Percentiles rank a stretch among this genome's conserved stretches.
These are phyloP conservation scores for Gloeophyllum trabeum DNA, from an alignment of 768 basidiomycete species.

Conservation along the genomic window DNA sequence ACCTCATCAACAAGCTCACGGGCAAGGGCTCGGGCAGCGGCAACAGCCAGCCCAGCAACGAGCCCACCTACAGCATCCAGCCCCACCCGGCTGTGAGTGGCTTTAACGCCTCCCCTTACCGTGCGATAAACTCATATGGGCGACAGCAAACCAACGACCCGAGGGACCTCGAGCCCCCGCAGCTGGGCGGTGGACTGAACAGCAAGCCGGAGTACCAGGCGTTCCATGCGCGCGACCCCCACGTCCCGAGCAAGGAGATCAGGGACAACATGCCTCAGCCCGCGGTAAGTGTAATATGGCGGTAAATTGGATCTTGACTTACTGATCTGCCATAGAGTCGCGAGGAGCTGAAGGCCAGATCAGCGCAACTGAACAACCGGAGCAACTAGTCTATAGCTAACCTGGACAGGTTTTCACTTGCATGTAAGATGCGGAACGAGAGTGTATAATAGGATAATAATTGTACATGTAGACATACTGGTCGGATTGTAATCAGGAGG, in stretches of 20 bases:
- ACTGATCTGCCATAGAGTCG: too few relatives aligned
- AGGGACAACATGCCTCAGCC: constrained; percentile 35
- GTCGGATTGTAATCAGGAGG: too few relatives aligned
- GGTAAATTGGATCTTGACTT: too few relatives aligned
- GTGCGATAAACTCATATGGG: background rate
- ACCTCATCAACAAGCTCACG: constrained; percentile 7
- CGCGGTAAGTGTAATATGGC: constrained; percentile 34
- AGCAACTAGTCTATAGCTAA: too few relatives aligned
- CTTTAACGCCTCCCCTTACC: background rate
- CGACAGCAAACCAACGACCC: constrained; percentile 51
- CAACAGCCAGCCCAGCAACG: too few relatives aligned
- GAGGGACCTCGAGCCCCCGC: constrained; percentile 30
- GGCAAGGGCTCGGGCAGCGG: constrained; percentile 19
- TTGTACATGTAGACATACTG: too few relatives aligned
- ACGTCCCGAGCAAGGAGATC: constrained; percentile 33
- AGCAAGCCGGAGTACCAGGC: constrained; percentile 28
- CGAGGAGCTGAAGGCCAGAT: too few relatives aligned
- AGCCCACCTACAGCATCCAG: constrained; percentile 37
- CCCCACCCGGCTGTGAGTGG: constrained; percentile 51
- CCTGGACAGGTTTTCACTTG: too few relatives aligned
- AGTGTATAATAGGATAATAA: too few relatives aligned
- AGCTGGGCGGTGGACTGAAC: constrained; percentile 24
- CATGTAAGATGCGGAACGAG: too few relatives aligned
- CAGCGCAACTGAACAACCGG: too few relatives aligned
- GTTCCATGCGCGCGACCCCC: constrained; percentile 39